Conservation (phyloP, 192 early-diverging fungal species). For the Dissophora globulifera region DNA sequence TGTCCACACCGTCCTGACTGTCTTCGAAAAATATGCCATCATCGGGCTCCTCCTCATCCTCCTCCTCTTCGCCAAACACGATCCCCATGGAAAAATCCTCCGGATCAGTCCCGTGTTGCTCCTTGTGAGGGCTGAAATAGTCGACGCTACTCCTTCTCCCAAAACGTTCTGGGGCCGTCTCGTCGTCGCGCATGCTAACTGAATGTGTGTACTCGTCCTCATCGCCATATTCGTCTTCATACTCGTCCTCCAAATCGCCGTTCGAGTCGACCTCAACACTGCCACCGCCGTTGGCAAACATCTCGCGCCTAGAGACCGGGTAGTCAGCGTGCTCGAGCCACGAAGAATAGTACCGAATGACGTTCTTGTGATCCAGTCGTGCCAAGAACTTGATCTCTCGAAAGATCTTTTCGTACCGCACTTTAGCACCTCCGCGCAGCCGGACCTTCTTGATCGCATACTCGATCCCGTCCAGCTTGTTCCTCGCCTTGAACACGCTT, state of each 20-base stretch:
- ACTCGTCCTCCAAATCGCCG: constrained; percentile 46
- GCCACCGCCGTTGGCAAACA: constrained; percentile 15
- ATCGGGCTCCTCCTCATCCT: constrained; percentile 8
- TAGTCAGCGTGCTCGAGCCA: constrained; percentile 85
- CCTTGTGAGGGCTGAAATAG: constrained; percentile 36
- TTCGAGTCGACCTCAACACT: constrained; percentile 40
- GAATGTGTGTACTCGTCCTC: constrained; percentile 50
- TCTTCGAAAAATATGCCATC: constrained; percentile 23
- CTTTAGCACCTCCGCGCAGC: constrained; percentile 62
- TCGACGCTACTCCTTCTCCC: constrained; percentile 26
- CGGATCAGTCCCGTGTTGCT: constrained; percentile 17
- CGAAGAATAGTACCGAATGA: constrained; percentile 91
- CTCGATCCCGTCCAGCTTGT: constrained; percentile 87
- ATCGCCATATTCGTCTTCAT: constrained; percentile 51
- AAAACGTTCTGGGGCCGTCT: neutral
- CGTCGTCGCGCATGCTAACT: constrained; percentile 15
- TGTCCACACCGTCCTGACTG: neutral
- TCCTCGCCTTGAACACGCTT: constrained; percentile 80
- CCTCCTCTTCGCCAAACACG: constrained; percentile 39
- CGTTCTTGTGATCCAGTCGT: constrained; percentile 85
- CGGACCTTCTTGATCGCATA: constrained; percentile 94
- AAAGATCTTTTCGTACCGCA: constrained; percentile 78
- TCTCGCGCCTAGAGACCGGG: constrained; percentile 24
- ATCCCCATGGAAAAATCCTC: constrained; percentile 48
- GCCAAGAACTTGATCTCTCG: constrained; percentile 93